Evolutionary conservation across 1,284 basidiomycete species (phyloP).

Genomic region (Boletus smithii): DNA sequence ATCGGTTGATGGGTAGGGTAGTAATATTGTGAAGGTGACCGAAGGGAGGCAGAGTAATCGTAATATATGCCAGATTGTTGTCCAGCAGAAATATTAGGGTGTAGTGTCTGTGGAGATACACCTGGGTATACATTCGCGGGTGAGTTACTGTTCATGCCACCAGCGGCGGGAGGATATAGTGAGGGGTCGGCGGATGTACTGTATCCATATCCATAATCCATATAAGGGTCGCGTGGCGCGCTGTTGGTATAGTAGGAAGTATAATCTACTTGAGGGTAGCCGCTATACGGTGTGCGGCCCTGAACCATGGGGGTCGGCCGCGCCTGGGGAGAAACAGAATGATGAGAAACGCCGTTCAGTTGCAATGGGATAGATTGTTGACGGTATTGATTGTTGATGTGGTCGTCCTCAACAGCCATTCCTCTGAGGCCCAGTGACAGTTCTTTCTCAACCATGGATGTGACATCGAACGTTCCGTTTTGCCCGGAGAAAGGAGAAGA

Average conservation of each 20-base stretch:
- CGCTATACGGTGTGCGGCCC: slow-evolving; percentile 46
- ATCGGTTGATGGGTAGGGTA: slow-evolving; percentile 57
- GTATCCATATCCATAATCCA: slow-evolving; percentile 57
- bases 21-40: slow-evolving; percentile 57
- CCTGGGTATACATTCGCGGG: slow-evolving; percentile 49
- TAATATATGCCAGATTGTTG: slow-evolving; percentile 58
- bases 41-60: slow-evolving; percentile 50
- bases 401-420: slow-evolving; percentile 68
- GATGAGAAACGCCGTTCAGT: slow-evolving; percentile 23
- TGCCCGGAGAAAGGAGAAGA: slow-evolving; percentile 36
- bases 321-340: slow-evolving; percentile 31
- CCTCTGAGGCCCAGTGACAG: slow-evolving; percentile 57
- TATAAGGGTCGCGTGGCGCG: slow-evolving; percentile 43
- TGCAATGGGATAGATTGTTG: slow-evolving; percentile 26
- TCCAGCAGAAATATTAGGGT: slow-evolving; percentile 43
- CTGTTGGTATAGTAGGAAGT: slow-evolving; percentile 52
- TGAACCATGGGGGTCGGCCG: slow-evolving; percentile 44
- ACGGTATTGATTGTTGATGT: slow-evolving; percentile 33
- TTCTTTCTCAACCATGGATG: slow-evolving; percentile 50
- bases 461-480: slow-evolving; percentile 42
- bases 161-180: slow-evolving; percentile 45
- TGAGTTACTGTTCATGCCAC: slow-evolving; percentile 40
- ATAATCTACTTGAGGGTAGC: slow-evolving; percentile 56
- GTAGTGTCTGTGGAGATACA: slow-evolving; percentile 43
- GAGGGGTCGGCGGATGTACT: slow-evolving; percentile 48